Evolutionary conservation across 345 rosid species (phyloP), one percentile per base, ranked within the genome.

Genomic region (Hypericum androsaemum): DNA sequence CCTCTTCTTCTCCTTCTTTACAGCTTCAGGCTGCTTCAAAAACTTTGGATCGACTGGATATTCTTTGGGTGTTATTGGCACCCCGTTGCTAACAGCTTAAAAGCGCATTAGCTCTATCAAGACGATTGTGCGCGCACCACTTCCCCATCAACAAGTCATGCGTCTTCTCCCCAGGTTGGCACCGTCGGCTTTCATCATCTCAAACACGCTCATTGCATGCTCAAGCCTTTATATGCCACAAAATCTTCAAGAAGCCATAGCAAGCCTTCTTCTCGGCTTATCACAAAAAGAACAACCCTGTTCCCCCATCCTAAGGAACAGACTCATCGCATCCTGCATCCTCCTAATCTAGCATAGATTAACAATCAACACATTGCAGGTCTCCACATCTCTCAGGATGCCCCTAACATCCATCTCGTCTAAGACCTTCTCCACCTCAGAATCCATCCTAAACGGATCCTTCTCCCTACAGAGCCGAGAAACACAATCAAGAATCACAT

Each of bases 161-260:
- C 38, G 86, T 85, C 76, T 81, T 77, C 50, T 83, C 61, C 55
- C 90, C 94, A 0, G 95, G 98, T 50, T 77, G 75, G 64, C 83
- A 68, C 10, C 79, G 67, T 75, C 81, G 0, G 68, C 79, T 68
- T 92, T 92, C 95, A 92, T 88, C 72, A 60, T 85, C 71, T 77
- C 72, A 53, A 85, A 92, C 59, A 92, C 81, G 53, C 50, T 69
- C 88, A n/a, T 71, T 0, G 94, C 95, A 57, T 92, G 98, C 64
- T 92, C 94, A 73, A 85, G 55, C 80, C 98, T 85, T 82, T 92
- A 95, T 64, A 92, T 80, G 46, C 98, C 98, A 57, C 95, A 92
- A 61, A 53, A 85, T 78, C 70, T 78, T 85, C 68, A 60, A 92
- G n/a, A n/a, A n/a, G n/a, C n/a, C n/a, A n/a, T n/a, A n/a, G n/a